phyloP scores from a whole-genome alignment of 176 grass and related monocot species.

The Hyparrhenia diplandra region DNA sequence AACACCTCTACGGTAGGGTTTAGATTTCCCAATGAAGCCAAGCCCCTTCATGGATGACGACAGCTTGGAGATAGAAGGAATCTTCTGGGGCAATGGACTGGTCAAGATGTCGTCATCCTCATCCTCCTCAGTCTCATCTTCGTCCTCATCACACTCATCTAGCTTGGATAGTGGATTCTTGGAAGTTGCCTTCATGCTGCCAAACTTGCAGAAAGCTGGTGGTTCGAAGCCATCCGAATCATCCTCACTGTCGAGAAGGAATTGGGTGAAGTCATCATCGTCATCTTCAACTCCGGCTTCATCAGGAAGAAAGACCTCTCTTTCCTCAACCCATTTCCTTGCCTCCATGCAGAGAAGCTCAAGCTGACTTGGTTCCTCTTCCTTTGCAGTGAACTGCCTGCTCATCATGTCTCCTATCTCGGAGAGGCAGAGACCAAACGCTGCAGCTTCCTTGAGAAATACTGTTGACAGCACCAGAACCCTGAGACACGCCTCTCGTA shows the following conservation, averaged over 20 bases:
- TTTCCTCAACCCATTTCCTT: conserved; percentile 58
- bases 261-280: conserved; percentile 75
- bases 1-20: conserved; percentile 22
- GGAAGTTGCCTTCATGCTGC: conserved; percentile 33
- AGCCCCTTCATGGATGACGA: conserved; percentile 66
- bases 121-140: conserved; percentile 31
- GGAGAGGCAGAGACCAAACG: conserved; percentile 61
- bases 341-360: conserved; percentile 81
- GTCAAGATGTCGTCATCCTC: conserved; percentile 28
- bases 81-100: conserved; percentile 20
- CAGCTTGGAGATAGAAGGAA: conserved; percentile 43
- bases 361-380: conserved; percentile 93
- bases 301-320: conserved; percentile 48
- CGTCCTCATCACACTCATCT: conserved; percentile 57
- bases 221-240: conserved; percentile 42
- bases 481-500: conserved; percentile 72
- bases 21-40: conserved; percentile 45
- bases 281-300: conserved; percentile 57
- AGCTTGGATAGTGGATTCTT: conserved; percentile 72
- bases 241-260: conserved; percentile 60
- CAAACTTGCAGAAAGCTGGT: conserved; percentile 52
- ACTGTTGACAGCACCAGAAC: conserved; percentile 80
- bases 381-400: conserved; percentile 74
- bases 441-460: conserved; percentile 81
- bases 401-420: conserved; percentile 99